These are phyloP conservation scores for Marasmius sp. DNA, from an alignment of 1,284 basidiomycete species.

Conservation along the genomic window DNA sequence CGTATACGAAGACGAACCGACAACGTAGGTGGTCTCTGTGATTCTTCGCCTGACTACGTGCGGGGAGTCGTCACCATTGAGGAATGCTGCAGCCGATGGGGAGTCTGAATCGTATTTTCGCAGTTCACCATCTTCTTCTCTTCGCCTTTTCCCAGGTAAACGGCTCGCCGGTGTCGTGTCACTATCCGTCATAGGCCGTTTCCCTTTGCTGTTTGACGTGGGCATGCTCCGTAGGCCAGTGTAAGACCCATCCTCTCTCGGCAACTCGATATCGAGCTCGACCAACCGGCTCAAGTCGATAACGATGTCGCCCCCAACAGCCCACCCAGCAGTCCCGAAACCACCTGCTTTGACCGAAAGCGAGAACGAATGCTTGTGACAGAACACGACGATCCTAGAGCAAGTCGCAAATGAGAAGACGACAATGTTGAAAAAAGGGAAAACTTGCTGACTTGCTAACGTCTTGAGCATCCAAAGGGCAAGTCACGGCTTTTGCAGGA, in stretches of 20 bases:
- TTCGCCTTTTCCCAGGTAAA: slow-evolving; percentile 48
- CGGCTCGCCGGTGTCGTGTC: slow-evolving; percentile 13
- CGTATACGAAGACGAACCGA: neutral
- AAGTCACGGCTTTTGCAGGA: slow-evolving; percentile 57
- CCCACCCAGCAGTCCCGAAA: slow-evolving; percentile 87
- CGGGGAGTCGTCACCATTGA: slow-evolving; percentile 41
- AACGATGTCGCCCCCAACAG: slow-evolving; percentile 81
- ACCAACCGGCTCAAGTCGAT: slow-evolving; percentile 73
- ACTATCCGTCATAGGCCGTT: slow-evolving; percentile 29
- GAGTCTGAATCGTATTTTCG: slow-evolving; percentile 57
- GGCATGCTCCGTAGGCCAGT: slow-evolving; percentile 57
- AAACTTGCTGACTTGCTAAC: slow-evolving; percentile 61
- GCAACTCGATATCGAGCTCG: slow-evolving; percentile 66
- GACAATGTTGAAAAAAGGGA: slow-evolving; percentile 10
- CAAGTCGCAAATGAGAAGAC: slow-evolving; percentile 8
- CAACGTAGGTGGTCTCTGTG: neutral
- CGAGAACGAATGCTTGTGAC: slow-evolving; percentile 63
- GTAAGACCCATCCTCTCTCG: slow-evolving; percentile 50
- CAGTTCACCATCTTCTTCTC: slow-evolving; percentile 53
- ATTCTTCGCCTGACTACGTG: slow-evolving; percentile 47
- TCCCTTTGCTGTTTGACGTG: slow-evolving; percentile 52
- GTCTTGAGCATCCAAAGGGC: slow-evolving; percentile 72
- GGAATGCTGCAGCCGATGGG: slow-evolving; percentile 51
- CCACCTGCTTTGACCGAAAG: slow-evolving; percentile 87
- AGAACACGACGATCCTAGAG: slow-evolving; percentile 69